Conservation (phyloP, 2,329 filamentous ascomycete genomes). For the Dactylella cylindrospora region DNA sequence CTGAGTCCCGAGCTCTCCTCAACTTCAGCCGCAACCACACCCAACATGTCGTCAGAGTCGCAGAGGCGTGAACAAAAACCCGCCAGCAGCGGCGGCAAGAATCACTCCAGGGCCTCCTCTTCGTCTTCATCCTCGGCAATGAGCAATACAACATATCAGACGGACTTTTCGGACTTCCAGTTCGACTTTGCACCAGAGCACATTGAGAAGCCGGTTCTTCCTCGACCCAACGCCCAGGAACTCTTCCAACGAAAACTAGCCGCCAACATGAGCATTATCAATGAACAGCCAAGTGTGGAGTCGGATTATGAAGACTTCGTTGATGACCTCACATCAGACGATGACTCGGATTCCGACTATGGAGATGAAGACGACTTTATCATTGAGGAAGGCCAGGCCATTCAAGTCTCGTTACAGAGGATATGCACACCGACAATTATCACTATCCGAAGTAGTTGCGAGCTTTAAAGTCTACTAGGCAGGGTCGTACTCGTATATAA, state of each 20-base stretch:
- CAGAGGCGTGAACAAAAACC: slow-evolving; percentile 18
- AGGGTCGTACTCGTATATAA: no score
- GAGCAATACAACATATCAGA: slow-evolving; percentile 38
- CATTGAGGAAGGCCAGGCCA: slow-evolving; percentile 27
- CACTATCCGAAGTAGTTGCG: slow-evolving; percentile 22
- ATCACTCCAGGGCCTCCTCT: slow-evolving; percentile 40
- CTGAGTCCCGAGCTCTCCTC: background rate
- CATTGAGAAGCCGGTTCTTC: slow-evolving; percentile 3
- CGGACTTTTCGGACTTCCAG: slow-evolving; percentile 41
- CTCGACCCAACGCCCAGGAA: background rate
- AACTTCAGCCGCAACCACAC: slow-evolving; percentile 8
- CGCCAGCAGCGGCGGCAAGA: background rate
- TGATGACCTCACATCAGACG: slow-evolving; percentile 34
- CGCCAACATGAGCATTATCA: slow-evolving; percentile 9
- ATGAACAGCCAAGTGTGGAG: slow-evolving; percentile 13
- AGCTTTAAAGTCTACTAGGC: no score
- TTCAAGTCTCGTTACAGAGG: slow-evolving; percentile 30
- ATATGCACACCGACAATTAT: slow-evolving; percentile 17
- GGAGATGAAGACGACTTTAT: slow-evolving; percentile 35
- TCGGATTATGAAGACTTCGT: slow-evolving; percentile 33
- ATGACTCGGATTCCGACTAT: slow-evolving; percentile 38
- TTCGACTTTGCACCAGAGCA: slow-evolving; percentile 23
- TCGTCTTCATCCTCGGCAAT: slow-evolving; percentile 32
- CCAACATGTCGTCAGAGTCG: slow-evolving; percentile 13
- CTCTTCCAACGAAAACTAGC: slow-evolving; percentile 5